Percentiles rank a stretch among this genome's conserved stretches.
Evolutionary conservation across 2,329 filamentous ascomycete species (phyloP).

Genomic region (Chaetothyriales sp.): DNA sequence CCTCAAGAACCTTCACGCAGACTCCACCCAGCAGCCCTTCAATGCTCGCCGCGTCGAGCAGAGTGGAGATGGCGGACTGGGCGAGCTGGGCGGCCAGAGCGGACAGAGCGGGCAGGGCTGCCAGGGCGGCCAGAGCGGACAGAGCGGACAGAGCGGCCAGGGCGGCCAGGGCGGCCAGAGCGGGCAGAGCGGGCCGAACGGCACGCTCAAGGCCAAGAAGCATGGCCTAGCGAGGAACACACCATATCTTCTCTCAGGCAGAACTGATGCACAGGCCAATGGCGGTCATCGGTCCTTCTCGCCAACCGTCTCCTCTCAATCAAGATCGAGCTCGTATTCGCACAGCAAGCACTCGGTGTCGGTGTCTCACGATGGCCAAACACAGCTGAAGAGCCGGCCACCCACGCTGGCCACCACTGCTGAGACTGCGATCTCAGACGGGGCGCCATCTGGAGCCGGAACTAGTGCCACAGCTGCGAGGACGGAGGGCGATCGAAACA

Average conservation of each 20-base stretch:
- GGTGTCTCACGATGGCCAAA: slow-evolving; percentile 47
- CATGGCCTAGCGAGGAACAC: slow-evolving; percentile 59
- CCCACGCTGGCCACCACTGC: slow-evolving; percentile 74
- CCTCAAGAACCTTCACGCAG: slow-evolving; percentile 61
- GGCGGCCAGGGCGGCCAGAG: not conserved
- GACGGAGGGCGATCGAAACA: slow-evolving; percentile 53
- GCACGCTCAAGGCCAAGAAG: slow-evolving; percentile 38
- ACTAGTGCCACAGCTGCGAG: slow-evolving; percentile 56
- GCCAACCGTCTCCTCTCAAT: slow-evolving; percentile 37
- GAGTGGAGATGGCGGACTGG: not conserved
- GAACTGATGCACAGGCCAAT: slow-evolving; percentile 22
- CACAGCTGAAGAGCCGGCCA: slow-evolving; percentile 59
- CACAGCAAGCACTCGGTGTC: slow-evolving; percentile 47
- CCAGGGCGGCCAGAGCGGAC: not conserved
- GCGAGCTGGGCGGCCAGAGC: not conserved
- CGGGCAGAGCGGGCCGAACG: slow-evolving; percentile 9
- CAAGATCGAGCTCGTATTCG: slow-evolving; percentile 43
- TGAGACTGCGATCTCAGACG: slow-evolving; percentile 60
- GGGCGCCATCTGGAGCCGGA: slow-evolving; percentile 65
- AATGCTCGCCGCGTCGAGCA: too few relatives aligned
- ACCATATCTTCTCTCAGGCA: slow-evolving; percentile 75
- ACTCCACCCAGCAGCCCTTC: slow-evolving; percentile 24
- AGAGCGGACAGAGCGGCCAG: not conserved
- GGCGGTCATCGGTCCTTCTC: slow-evolving; percentile 44
- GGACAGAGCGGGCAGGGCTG: not conserved